Evolutionary conservation across 2,329 filamentous ascomycete genomes (phyloP).

Genomic region (Boeremia exigua): DNA sequence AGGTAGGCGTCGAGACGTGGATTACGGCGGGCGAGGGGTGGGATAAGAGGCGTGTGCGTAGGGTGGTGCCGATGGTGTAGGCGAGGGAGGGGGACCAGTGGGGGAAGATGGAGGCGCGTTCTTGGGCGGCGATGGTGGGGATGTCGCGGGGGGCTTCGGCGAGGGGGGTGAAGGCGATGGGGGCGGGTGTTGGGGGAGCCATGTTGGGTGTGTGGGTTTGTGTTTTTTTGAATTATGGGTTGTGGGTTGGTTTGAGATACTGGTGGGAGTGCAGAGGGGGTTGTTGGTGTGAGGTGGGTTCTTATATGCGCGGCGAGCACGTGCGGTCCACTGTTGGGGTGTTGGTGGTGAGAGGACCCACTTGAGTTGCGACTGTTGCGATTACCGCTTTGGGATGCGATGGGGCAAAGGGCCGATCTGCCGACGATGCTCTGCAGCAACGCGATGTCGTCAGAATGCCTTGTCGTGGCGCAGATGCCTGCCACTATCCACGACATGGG

Average conservation of each 20-base stretch:
- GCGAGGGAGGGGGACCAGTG: conserved; percentile 67
- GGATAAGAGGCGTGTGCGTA: conserved; percentile 65
- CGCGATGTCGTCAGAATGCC: no score
- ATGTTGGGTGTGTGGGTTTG: conserved; percentile 10
- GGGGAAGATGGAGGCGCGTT: conserved; percentile 49
- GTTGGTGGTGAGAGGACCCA: conserved; percentile 3
- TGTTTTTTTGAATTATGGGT: neutral
- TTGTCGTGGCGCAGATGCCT: no score
- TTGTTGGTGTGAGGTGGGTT: neutral
- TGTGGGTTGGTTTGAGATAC: neutral
- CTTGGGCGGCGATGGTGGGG: conserved; percentile 47
- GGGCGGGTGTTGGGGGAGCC: conserved; percentile 23
- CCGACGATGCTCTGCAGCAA: neutral
- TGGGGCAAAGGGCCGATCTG: conserved; percentile 3
- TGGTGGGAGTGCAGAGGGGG: neutral
- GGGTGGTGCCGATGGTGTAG: conserved; percentile 66
- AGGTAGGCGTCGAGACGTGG: conserved; percentile 65
- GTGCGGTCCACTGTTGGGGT: conserved; percentile 7
- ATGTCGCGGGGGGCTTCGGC: conserved; percentile 41
- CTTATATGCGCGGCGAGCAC: conserved; percentile 7
- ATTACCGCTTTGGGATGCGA: conserved; percentile 17
- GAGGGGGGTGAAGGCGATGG: conserved; percentile 29
- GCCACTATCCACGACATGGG: no score
- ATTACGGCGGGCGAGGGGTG: conserved; percentile 64
- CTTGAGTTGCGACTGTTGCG: conserved; percentile 16